phyloP scores from a whole-genome alignment of 1,284 basidiomycete genomes.

The Papiliotrema flavescens region DNA sequence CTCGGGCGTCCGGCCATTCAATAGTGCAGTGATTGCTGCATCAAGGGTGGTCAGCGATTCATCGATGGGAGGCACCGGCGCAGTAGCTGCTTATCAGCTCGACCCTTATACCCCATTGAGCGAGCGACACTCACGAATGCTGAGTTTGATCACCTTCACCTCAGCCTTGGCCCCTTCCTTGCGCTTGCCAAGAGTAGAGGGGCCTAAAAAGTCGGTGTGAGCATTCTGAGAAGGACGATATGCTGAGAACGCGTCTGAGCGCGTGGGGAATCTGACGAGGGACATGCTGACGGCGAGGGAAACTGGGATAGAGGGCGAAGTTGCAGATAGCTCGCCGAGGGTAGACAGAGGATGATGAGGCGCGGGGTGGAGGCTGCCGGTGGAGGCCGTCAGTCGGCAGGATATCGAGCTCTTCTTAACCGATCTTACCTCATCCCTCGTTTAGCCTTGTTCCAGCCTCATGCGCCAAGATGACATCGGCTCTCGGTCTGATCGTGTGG shows the following conservation, averaged over 20 bases:
- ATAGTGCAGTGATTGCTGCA: conserved; percentile 20
- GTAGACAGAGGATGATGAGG: neutral
- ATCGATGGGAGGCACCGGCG: neutral
- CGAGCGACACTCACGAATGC: conserved; percentile 5
- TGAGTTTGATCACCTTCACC: conserved; percentile 18
- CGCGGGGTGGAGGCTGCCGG: neutral
- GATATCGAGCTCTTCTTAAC: no score
- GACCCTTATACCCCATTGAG: no score
- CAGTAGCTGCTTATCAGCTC: neutral
- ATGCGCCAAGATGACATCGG: no score
- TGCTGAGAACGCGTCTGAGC: conserved; percentile 27
- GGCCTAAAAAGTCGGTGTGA: conserved; percentile 32
- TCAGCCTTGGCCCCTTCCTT: conserved; percentile 2
- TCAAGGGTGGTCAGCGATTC: conserved; percentile 12
- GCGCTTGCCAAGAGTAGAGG: conserved; percentile 7
- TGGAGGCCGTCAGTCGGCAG: neutral
- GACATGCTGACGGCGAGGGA: conserved; percentile 6
- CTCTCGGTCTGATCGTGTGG: no score
- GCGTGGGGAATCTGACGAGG: conserved; percentile 22
- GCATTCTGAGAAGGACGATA: conserved; percentile 39
- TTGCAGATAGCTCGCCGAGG: neutral
- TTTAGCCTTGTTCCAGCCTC: no score
- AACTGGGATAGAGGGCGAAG: neutral
- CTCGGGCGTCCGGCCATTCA: conserved; percentile 21
- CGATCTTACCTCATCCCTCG: no score